A percentile compares a stretch with the other conserved stretches of the same genome.
These are phyloP conservation scores for Alternaria sp. DNA, from an alignment of 2,329 filamentous ascomycete genomes.

Conservation along the genomic window DNA sequence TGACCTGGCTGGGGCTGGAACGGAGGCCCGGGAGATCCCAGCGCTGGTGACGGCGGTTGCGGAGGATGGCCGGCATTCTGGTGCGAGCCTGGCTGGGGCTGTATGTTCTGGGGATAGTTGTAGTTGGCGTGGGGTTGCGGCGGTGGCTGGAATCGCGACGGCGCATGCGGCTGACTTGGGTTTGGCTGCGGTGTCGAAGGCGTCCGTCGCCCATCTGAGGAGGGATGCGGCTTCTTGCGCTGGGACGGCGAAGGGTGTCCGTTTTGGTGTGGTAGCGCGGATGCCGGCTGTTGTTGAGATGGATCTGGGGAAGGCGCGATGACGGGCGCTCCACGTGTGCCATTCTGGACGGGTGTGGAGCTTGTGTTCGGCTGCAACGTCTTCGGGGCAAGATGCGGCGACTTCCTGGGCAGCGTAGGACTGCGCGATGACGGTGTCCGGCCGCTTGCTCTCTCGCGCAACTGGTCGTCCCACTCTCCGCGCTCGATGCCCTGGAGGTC, in stretches of 20 bases:
- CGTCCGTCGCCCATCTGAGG: slow-evolving; percentile 19
- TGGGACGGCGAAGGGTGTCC: slow-evolving; percentile 35
- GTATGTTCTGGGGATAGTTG: slow-evolving; percentile 37
- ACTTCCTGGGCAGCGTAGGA: slow-evolving; percentile 33
- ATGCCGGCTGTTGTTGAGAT: neutral
- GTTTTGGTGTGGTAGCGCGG: slow-evolving; percentile 13
- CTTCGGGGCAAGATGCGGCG: slow-evolving; percentile 32
- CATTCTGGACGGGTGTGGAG: slow-evolving; percentile 16
- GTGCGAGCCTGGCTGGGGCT: slow-evolving; percentile 36
- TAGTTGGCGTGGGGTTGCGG: slow-evolving; percentile 31
- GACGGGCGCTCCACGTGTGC: slow-evolving; percentile 10
- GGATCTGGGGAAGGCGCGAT: slow-evolving; percentile 15
- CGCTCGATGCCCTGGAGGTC: slow-evolving; percentile 74
- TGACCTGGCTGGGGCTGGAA: slow-evolving; percentile 34
- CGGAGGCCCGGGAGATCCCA: slow-evolving; percentile 45
- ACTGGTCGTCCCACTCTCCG: slow-evolving; percentile 59
- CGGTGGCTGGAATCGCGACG: slow-evolving; percentile 29
- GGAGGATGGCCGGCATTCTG: slow-evolving; percentile 8
- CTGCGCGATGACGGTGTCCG: slow-evolving; percentile 30
- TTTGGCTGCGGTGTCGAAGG: slow-evolving; percentile 26
- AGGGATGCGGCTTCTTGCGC: slow-evolving; percentile 28
- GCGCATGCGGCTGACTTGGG: slow-evolving; percentile 26
- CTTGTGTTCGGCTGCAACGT: slow-evolving; percentile 13
- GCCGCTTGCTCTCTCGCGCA: slow-evolving; percentile 35
- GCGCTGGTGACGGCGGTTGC: slow-evolving; percentile 39